Evolutionary conservation across 192 early-diverging fungal genomes (phyloP).

Genomic region (Gryganskiella cystojenkinii): DNA sequence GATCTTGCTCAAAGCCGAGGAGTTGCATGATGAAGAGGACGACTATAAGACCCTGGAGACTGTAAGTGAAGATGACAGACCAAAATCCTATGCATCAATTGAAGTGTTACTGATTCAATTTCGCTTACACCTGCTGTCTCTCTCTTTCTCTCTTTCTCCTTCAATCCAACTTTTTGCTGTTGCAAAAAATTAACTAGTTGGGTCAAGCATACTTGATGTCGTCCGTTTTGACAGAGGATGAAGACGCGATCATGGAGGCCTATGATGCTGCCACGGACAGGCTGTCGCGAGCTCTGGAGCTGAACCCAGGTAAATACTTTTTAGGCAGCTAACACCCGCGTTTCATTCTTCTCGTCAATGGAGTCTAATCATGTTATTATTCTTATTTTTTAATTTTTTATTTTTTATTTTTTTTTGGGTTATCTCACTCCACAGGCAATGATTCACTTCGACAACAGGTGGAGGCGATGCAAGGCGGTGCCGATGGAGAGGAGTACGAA

Average conservation of each 20-base stretch:
- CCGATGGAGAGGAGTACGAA: conserved; percentile 17
- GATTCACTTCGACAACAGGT: conserved; percentile 54
- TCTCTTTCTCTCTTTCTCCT: conserved; percentile 46
- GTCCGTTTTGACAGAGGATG: conserved; percentile 55
- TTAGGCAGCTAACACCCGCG: neutral
- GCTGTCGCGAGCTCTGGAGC: conserved; percentile 54
- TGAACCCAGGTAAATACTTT: conserved; percentile 53
- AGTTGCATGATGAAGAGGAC: conserved; percentile 25
- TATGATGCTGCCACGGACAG: conserved; percentile 60
- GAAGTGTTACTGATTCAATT: neutral
- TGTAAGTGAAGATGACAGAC: conserved; percentile 8
- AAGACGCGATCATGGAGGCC: conserved; percentile 61
- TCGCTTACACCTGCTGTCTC: neutral
- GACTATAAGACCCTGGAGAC: conserved; percentile 39
- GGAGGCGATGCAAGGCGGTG: conserved; percentile 54
- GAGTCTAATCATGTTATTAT: neutral
- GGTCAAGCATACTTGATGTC: conserved; percentile 57
- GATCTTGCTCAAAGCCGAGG: conserved; percentile 31
- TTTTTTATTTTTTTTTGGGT: neutral
- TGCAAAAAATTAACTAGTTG: too few species aligned
- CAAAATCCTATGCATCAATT: neutral
- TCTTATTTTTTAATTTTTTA: neutral
- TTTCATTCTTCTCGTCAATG: too few species aligned
- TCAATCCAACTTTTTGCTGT: too few species aligned
- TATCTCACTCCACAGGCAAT: conserved; percentile 17